phyloP scores from a whole-genome alignment of 176 grass and related monocot species.

The Oryza rufipogon region DNA sequence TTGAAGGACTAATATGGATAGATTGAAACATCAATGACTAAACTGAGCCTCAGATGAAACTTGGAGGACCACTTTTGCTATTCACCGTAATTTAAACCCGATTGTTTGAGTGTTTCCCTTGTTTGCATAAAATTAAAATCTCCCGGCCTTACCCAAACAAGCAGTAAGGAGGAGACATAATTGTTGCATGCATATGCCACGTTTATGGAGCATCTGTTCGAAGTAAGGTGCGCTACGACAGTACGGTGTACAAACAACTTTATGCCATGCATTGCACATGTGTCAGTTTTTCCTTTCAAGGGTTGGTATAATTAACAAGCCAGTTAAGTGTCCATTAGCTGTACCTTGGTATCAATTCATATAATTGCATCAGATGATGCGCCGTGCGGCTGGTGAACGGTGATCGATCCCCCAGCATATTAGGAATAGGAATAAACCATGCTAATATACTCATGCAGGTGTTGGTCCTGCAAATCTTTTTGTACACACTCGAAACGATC shows the following conservation, averaged over 20 bases:
- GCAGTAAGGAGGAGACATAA: neutral
- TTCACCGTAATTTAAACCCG: no score
- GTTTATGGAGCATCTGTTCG: neutral
- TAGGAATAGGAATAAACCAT: neutral
- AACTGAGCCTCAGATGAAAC: no score
- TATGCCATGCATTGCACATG: neutral
- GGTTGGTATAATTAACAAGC: neutral
- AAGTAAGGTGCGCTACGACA: neutral
- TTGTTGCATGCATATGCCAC: neutral
- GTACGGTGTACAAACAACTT: neutral
- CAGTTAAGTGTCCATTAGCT: neutral
- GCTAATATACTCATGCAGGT: neutral
- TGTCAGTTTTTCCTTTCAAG: neutral
- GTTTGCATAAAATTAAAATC: no score
- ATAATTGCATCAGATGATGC: conserved; percentile 16
- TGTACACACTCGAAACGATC: neutral
- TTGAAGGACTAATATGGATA: no score
- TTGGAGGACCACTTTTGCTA: no score
- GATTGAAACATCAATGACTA: no score
- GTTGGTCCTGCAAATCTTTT: neutral
- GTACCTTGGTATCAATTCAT: neutral
- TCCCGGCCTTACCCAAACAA: neutral
- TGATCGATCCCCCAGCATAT: conserved; percentile 5
- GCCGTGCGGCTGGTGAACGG: neutral
- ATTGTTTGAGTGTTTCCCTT: no score